These are phyloP conservation scores for Aspergillus thermomutatus DNA, from an alignment of 2,329 filamentous ascomycete species.

Conservation along the genomic window DNA sequence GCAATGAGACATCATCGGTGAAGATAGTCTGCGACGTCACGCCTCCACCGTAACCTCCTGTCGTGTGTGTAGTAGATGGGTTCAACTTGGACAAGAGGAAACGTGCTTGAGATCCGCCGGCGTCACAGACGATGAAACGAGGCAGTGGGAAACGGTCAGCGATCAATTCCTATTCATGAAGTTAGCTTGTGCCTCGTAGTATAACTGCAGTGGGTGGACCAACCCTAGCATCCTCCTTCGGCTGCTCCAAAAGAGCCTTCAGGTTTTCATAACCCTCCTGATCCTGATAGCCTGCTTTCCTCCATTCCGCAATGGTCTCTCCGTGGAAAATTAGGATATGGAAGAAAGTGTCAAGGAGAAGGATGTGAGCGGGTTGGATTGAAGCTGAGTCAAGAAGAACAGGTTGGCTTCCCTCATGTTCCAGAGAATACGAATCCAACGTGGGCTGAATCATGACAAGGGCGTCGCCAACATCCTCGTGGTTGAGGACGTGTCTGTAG, in stretches of 20 bases:
- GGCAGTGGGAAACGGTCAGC: slow-evolving; percentile 97
- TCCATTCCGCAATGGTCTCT: slow-evolving; percentile 96
- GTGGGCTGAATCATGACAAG: slow-evolving; percentile 99
- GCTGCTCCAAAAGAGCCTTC: slow-evolving; percentile 77
- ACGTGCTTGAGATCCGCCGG: slow-evolving; percentile 95
- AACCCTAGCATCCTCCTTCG: slow-evolving; percentile 94
- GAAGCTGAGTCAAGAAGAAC: slow-evolving; percentile 96
- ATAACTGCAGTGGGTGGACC: slow-evolving; percentile 30
- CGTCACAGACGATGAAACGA: slow-evolving; percentile 96
- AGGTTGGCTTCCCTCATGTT: slow-evolving; percentile 86
- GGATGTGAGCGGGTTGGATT: slow-evolving; percentile 88
- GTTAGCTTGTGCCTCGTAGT: slow-evolving; percentile 2
- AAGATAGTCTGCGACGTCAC: slow-evolving; percentile 96
- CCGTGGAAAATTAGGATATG: slow-evolving; percentile 99
- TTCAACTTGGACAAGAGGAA: slow-evolving; percentile 97
- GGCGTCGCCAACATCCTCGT: slow-evolving; percentile 95
- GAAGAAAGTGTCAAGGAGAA: slow-evolving; percentile 97
- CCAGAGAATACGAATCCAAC: slow-evolving; percentile 93
- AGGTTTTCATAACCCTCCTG: slow-evolving; percentile 99
- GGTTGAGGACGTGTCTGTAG: slow-evolving; percentile 92
- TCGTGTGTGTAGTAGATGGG: slow-evolving; percentile 94
- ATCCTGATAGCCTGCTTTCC: slow-evolving; percentile 95
- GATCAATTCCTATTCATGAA: slow-evolving; percentile 73
- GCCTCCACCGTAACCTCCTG: slow-evolving; percentile 84
- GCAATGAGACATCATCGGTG: slow-evolving; percentile 94